These are phyloP conservation scores for Sextonia rubra DNA, from an alignment of 164 flowering plant genomes.

Conservation along the genomic window DNA sequence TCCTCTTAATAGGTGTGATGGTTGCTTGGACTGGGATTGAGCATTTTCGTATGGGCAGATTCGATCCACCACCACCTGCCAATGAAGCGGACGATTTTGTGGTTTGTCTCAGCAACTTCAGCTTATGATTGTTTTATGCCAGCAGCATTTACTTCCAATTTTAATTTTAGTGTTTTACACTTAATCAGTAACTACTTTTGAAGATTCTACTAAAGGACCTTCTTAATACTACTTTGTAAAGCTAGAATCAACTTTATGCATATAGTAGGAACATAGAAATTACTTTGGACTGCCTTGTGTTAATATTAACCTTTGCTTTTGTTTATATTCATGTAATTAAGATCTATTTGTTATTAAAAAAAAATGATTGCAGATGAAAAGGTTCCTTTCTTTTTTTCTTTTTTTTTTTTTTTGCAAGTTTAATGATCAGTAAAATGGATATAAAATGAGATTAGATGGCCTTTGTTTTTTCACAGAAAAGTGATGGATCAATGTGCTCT, in stretches of 20 bases:
- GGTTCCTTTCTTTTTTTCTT: too few species aligned
- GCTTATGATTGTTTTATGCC: background rate
- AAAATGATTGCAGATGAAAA: too few species aligned
- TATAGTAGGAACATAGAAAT: background rate
- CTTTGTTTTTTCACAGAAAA: too few species aligned
- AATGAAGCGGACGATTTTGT: slow-evolving; percentile 70
- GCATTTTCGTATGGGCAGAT: slow-evolving; percentile 82
- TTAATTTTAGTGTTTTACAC: background rate
- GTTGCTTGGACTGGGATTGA: slow-evolving; percentile 98
- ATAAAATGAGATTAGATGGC: too few species aligned
- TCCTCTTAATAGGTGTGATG: slow-evolving; percentile 66
- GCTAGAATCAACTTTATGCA: background rate
- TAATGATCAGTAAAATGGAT: too few species aligned
- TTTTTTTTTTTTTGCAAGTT: too few species aligned
- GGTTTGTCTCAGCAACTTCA: slow-evolving; percentile 29
- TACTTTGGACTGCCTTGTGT: background rate
- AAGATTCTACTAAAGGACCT: background rate
- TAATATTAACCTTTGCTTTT: too few species aligned
- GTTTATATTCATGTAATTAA: too few species aligned
- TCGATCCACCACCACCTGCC: slow-evolving; percentile 85
- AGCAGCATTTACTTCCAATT: background rate
- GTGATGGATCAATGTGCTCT: too few species aligned
- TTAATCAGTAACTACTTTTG: too few species aligned
- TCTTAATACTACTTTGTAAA: background rate
- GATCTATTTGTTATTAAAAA: too few species aligned